These are phyloP conservation scores for Podospora conica DNA, from an alignment of 495 filamentous ascomycete genomes.

Conservation along the genomic window DNA sequence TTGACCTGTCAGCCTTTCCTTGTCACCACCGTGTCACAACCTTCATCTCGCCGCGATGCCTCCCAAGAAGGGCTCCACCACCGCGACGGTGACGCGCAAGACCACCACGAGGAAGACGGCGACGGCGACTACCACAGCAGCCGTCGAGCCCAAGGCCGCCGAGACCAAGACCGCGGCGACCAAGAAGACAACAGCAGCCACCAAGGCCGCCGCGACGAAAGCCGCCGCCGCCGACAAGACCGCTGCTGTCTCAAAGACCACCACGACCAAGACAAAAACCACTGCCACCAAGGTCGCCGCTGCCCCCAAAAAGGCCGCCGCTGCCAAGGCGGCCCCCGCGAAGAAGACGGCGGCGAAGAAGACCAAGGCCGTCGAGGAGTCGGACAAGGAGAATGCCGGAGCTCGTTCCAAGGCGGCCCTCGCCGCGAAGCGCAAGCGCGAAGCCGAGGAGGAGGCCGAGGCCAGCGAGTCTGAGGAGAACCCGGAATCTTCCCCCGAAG, in stretches of 20 bases:
- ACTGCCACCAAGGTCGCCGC: conserved; percentile 5
- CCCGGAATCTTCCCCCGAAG: conserved; percentile 6
- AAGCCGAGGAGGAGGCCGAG: conserved; percentile 22
- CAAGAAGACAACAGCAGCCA: conserved; percentile 2
- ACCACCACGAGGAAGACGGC: conserved; percentile 4
- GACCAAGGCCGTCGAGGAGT: conserved; percentile 17
- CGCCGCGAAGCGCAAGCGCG: conserved; percentile 14
- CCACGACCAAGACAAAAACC: conserved; percentile 8
- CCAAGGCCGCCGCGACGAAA: conserved; percentile 9
- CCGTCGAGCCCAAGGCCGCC: conserved; percentile 36
- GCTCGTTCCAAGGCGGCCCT: conserved; percentile 1
- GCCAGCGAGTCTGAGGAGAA: conserved; percentile 5
- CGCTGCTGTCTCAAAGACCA: conserved; percentile 14
- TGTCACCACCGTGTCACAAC: background rate
- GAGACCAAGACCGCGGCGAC: conserved; percentile 13
- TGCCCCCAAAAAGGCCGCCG: conserved; percentile 20
- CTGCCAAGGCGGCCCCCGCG: conserved; percentile 21
- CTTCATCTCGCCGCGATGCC: conserved; percentile 16
- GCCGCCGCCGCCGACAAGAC: conserved; percentile 12
- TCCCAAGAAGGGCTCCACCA: conserved; percentile 23
- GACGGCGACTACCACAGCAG: conserved; percentile 1
- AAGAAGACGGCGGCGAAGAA: conserved; percentile 37
- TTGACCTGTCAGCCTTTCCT: background rate
- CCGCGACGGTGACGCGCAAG: conserved; percentile 11
- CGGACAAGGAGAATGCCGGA: conserved; percentile 30